A percentile compares a stretch with the other conserved stretches of the same genome.
phyloP scores from a whole-genome alignment of 345 rosid species.

The Garcia nutans region DNA sequence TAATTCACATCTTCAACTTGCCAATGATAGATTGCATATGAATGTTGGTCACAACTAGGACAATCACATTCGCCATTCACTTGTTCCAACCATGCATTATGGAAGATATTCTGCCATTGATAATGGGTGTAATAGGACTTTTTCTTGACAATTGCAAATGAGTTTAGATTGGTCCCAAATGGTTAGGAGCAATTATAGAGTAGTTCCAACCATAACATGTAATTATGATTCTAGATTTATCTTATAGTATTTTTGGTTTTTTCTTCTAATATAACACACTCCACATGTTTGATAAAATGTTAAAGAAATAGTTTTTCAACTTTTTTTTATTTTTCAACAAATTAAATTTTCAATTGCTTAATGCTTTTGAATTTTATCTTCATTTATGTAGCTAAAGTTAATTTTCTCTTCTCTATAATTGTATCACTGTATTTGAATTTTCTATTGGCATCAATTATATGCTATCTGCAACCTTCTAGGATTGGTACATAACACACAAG shows the following conservation, averaged over 20 bases:
- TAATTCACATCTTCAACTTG: constrained; percentile 73
- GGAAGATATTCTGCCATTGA: constrained; percentile 69
- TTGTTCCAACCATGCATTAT: constrained; percentile 65
- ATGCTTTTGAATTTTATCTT: no score
- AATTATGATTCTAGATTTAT: constrained; percentile 73
- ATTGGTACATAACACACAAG: no score
- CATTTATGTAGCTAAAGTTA: no score
- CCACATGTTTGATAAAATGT: no score
- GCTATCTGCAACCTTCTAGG: no score
- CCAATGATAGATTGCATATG: constrained; percentile 89
- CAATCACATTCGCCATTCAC: constrained; percentile 67
- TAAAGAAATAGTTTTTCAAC: no score
- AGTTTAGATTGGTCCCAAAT: constrained; percentile 97
- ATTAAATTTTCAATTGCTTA: no score
- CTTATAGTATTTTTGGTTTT: background rate
- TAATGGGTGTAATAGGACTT: constrained; percentile 56
- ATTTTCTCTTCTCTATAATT: no score
- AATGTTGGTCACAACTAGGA: constrained; percentile 90
- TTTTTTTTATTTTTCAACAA: no score
- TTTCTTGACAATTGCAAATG: constrained; percentile 72
- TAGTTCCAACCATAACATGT: constrained; percentile 61
- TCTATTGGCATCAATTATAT: no score
- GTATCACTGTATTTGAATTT: no score
- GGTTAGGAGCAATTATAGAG: constrained; percentile 70
- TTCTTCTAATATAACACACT: no score